phyloP scores from a whole-genome alignment of 495 filamentous ascomycete species.

The Xylaria flabelliformis region DNA sequence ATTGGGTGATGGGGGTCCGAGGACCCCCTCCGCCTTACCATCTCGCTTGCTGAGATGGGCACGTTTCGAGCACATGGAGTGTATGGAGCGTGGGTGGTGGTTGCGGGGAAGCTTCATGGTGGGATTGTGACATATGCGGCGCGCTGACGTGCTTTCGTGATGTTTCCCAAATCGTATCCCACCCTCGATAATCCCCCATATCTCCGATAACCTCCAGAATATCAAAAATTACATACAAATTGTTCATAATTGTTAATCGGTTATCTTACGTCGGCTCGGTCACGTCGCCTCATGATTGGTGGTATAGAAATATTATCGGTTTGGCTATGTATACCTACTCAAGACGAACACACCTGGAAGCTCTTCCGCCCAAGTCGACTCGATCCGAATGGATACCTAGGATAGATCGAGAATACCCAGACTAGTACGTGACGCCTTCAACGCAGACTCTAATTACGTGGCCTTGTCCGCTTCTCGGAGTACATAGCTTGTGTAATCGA shows the following conservation, averaged over 20 bases:
- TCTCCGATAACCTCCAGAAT: background rate
- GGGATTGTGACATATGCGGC: conserved; percentile 20
- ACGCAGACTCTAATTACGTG: background rate
- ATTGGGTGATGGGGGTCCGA: background rate
- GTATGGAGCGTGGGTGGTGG: conserved; percentile 19
- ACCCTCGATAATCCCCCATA: conserved; percentile 4
- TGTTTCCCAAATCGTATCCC: background rate
- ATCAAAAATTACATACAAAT: background rate
- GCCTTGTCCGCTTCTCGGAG: background rate
- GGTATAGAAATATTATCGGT: background rate
- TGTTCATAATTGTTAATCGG: background rate
- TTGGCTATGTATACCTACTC: background rate
- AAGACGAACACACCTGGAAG: background rate
- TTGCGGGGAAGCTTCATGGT: conserved; percentile 20
- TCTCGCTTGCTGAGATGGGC: background rate
- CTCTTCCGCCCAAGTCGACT: background rate
- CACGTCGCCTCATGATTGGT: background rate
- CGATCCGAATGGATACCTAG: background rate
- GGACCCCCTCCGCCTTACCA: background rate
- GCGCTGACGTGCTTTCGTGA: conserved; percentile 23
- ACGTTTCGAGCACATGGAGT: conserved; percentile 7
- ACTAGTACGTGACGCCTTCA: background rate
- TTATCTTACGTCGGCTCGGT: conserved; percentile 9
- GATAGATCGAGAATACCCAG: background rate
- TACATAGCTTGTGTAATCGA: background rate